Percentiles rank a stretch among this genome's conserved stretches.
Evolutionary conservation across 768 basidiomycete species (phyloP).

Genomic region (Lepiota venenata): DNA sequence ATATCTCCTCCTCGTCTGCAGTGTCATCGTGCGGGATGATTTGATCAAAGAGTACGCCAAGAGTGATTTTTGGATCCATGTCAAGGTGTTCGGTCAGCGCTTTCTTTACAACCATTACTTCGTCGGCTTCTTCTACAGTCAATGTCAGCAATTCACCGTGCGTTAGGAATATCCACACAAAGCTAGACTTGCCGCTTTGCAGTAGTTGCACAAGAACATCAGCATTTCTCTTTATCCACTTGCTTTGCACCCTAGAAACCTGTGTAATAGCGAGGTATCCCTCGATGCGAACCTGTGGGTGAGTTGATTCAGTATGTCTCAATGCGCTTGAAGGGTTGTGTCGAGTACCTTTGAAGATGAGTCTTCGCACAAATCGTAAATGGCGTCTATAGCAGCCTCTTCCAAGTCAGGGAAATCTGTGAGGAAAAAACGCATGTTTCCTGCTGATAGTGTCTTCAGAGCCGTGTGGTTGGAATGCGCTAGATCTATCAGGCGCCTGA

Average conservation of each 20-base stretch:
- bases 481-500: conserved; percentile 51
- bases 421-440: conserved; percentile 55
- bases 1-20: conserved; percentile 55
- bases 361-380: conserved; percentile 79
- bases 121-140: conserved; percentile 58
- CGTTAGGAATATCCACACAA: conserved; percentile 1
- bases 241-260: conserved; percentile 42
- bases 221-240: conserved; percentile 67
- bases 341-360: conserved; percentile 42
- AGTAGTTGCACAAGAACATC: conserved; percentile 75
- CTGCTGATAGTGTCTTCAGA: conserved; percentile 56
- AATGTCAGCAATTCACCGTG: background rate
- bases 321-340: too few relatives aligned
- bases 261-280: conserved; percentile 61
- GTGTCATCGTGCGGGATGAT: conserved; percentile 47
- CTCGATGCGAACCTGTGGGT: conserved; percentile 57
- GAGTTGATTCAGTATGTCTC: conserved; percentile 4
- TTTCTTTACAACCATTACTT: conserved; percentile 57
- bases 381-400: conserved; percentile 72
- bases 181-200: conserved; percentile 56
- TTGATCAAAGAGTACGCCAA: conserved; percentile 71
- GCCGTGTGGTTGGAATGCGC: conserved; percentile 43
- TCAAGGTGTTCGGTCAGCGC: conserved; percentile 62
- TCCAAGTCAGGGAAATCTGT: conserved; percentile 69
- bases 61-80: conserved; percentile 55